Evolutionary conservation across 73 alveolate genomes (phyloP).

Genomic region (Tetrahymena thermophila): DNA sequence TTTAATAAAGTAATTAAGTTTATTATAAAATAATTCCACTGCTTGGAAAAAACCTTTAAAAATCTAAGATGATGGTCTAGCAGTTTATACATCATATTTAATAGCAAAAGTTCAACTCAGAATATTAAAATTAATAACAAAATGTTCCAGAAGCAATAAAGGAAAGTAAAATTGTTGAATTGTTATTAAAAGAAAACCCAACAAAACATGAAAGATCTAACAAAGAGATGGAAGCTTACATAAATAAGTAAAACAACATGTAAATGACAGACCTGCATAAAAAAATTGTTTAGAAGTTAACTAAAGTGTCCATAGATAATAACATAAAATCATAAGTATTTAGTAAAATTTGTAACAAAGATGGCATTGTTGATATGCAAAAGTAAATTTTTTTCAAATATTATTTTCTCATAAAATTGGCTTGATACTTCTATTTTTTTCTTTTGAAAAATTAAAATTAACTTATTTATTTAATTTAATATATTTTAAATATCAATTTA

Average conservation of each 20-base stretch:
- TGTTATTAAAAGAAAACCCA: not conserved
- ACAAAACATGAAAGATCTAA: not conserved
- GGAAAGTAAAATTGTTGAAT: not conserved
- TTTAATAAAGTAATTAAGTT: not conserved
- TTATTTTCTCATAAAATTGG: not conserved
- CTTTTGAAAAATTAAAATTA: too few species aligned
- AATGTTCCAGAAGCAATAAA: not conserved
- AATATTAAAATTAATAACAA: too few species aligned
- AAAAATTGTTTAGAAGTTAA: not conserved
- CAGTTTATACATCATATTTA: too few species aligned
- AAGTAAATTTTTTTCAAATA: not conserved
- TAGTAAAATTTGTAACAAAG: not conserved
- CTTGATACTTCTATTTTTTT: too few species aligned
- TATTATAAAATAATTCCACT: not conserved
- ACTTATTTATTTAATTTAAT: not conserved
- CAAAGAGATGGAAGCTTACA: not conserved
- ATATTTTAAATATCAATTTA: not conserved
- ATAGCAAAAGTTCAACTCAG: too few species aligned
- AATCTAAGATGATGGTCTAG: not conserved
- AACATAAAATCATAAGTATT: not conserved
- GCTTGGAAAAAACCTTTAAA: not conserved
- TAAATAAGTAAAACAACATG: not conserved
- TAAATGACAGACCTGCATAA: not conserved
- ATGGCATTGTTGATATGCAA: not conserved
- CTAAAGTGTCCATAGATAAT: not conserved